phyloP scores from a whole-genome alignment of 75 land plant genomes.

The Selaginella moellendorffii region DNA sequence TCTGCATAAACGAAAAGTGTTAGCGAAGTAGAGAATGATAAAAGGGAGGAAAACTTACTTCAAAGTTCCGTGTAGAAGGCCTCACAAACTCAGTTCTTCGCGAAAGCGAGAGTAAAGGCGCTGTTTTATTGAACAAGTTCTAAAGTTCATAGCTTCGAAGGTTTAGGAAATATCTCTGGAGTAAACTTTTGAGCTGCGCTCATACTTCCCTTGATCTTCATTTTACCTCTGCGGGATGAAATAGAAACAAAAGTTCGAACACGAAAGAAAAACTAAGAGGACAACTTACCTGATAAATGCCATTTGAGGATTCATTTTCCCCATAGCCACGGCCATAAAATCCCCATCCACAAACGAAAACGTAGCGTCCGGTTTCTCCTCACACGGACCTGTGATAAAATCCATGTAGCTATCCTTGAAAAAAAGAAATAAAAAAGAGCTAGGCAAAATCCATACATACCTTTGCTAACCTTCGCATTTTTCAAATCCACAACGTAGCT shows the following conservation, averaged over 20 bases:
- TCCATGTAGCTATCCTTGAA: neutral
- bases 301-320: conserved; percentile 89
- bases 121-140: too few species aligned
- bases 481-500: conserved; percentile 71
- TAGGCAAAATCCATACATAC: too few species aligned
- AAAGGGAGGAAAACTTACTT: too few species aligned
- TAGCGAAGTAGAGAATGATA: too few species aligned
- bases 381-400: conserved; percentile 40
- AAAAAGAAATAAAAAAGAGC: neutral
- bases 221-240: conserved; percentile 50
- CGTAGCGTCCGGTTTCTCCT: conserved; percentile 88
- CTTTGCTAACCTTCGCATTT: conserved; percentile 61
- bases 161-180: conserved; percentile 88
- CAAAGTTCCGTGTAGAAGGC: too few species aligned
- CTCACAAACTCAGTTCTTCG: too few species aligned
- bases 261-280: conserved; percentile 5
- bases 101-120: too few species aligned
- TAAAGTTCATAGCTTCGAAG: conserved; percentile 50
- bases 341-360: conserved; percentile 82
- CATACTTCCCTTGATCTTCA: conserved; percentile 83
- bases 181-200: conserved; percentile 93
- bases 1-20: too few species aligned
- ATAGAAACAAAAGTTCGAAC: neutral
- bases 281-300: conserved; percentile 79
- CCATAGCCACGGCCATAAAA: conserved; percentile 66